phyloP scores from a whole-genome alignment of 495 filamentous ascomycete species.

The Glutinoglossum americanum region DNA sequence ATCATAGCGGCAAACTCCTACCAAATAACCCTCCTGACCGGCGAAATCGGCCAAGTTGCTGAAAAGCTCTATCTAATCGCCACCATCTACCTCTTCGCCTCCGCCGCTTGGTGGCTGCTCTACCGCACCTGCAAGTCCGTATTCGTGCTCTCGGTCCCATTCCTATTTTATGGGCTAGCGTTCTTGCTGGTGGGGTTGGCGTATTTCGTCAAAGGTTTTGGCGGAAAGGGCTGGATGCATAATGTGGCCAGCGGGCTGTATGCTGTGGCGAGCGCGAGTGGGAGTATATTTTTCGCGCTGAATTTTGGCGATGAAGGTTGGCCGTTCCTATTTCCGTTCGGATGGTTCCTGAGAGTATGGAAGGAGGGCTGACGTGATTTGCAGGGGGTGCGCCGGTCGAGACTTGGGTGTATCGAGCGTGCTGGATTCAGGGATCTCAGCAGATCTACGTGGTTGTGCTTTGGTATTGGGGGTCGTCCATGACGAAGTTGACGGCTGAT shows the following conservation, averaged over 20 bases:
- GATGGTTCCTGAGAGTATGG: too few relatives aligned
- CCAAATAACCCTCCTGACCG: constrained; percentile 43
- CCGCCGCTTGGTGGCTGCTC: constrained; percentile 37
- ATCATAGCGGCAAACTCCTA: constrained; percentile 46
- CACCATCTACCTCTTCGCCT: constrained; percentile 35
- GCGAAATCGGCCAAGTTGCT: constrained; percentile 34
- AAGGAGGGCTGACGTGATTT: too few relatives aligned
- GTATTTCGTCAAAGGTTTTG: constrained; percentile 23
- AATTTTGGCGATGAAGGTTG: constrained; percentile 43
- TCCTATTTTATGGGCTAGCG: constrained; percentile 38
- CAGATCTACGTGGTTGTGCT: constrained; percentile 39
- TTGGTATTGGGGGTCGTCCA: constrained; percentile 41
- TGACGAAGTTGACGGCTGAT: constrained; percentile 9
- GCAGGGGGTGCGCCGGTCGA: constrained; percentile 32
- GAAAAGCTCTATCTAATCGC: constrained; percentile 42
- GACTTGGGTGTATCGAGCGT: constrained; percentile 42
- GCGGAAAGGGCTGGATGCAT: constrained; percentile 27
- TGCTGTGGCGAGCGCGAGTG: constrained; percentile 33
- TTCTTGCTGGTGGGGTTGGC: constrained; percentile 43
- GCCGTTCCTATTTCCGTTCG: background rate
- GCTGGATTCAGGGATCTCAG: constrained; percentile 38
- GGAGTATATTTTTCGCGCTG: constrained; percentile 39
- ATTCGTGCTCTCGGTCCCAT: constrained; percentile 33
- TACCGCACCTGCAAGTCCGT: constrained; percentile 34
- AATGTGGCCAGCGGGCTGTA: constrained; percentile 41